Conservation (phyloP, 805 yeast species). For the Yamadazyma paraphyllophila region DNA sequence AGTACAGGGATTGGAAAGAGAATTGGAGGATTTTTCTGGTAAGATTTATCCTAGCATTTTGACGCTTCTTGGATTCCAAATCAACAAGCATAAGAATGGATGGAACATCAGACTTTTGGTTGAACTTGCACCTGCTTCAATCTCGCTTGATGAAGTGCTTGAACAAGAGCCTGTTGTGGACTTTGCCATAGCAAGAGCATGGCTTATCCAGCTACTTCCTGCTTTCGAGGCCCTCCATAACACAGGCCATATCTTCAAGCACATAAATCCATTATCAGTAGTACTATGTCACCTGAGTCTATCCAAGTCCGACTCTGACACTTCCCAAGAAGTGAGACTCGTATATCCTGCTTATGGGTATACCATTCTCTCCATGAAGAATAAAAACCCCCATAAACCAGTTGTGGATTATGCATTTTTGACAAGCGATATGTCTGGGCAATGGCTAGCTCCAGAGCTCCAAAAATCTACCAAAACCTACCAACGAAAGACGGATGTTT, state of each 20-base stretch:
- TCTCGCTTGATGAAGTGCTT: slow-evolving; percentile 62
- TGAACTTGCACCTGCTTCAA: slow-evolving; percentile 54
- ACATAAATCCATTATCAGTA: slow-evolving; percentile 58
- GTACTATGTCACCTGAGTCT: slow-evolving; percentile 14
- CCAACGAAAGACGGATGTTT: slow-evolving; percentile 83
- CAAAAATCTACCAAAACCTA: slow-evolving; percentile 39
- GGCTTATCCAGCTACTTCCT: slow-evolving; percentile 86
- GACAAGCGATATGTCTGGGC: slow-evolving; percentile 21
- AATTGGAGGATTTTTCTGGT: slow-evolving; percentile 59
- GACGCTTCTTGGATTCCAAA: slow-evolving; percentile 67
- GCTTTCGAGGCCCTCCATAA: slow-evolving; percentile 84
- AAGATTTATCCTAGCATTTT: slow-evolving; percentile 66
- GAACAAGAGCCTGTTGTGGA: slow-evolving; percentile 65
- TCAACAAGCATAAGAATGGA: slow-evolving; percentile 51
- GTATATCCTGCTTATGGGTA: slow-evolving; percentile 54
- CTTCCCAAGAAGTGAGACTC: slow-evolving; percentile 43
- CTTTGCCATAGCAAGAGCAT: slow-evolving; percentile 74
- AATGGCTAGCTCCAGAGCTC: slow-evolving; percentile 84
- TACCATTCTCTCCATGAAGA: slow-evolving; percentile 26
- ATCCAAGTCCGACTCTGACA: background rate
- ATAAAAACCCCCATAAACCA: slow-evolving; percentile 12
- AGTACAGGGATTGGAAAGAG: slow-evolving; percentile 72
- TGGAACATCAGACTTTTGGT: slow-evolving; percentile 74
- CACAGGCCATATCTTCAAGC: slow-evolving; percentile 75
- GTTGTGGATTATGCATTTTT: slow-evolving; percentile 14